Evolutionary conservation across 2,329 filamentous ascomycete genomes (phyloP).

Genomic region (Microascus cirrosus): DNA sequence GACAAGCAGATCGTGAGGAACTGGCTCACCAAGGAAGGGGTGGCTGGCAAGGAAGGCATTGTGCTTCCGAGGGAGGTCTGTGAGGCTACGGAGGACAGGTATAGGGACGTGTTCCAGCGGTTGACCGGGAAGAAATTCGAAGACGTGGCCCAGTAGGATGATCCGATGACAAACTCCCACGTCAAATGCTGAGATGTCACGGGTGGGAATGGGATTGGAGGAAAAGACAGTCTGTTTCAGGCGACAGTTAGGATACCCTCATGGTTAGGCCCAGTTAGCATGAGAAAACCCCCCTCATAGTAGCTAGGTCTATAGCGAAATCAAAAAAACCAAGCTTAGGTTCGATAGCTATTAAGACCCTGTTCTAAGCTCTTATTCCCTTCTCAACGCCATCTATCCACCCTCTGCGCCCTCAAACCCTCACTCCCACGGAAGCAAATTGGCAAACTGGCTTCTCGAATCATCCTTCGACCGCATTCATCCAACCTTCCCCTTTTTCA

Average conservation of each 20-base stretch:
- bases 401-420: neutral
- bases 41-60: slow-evolving; percentile 27
- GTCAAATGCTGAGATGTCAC: neutral
- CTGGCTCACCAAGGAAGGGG: slow-evolving; percentile 62
- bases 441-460: neutral
- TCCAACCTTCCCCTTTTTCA: neutral
- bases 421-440: neutral
- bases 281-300: no score
- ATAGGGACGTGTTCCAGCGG: slow-evolving; percentile 62
- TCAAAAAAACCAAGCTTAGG: neutral
- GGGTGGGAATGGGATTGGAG: neutral
- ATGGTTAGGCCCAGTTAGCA: no score
- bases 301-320: neutral
- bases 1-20: slow-evolving; percentile 82
- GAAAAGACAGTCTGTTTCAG: no score
- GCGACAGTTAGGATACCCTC: no score
- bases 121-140: slow-evolving; percentile 44
- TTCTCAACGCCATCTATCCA: neutral
- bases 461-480: neutral
- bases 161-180: neutral
- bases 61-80: slow-evolving; percentile 61
- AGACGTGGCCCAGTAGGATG: slow-evolving; percentile 10
- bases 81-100: slow-evolving; percentile 57
- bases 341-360: neutral
- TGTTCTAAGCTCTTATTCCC: neutral